These are phyloP conservation scores for Dillenia suffruticosa DNA, from an alignment of 164 flowering plant species.

Conservation along the genomic window DNA sequence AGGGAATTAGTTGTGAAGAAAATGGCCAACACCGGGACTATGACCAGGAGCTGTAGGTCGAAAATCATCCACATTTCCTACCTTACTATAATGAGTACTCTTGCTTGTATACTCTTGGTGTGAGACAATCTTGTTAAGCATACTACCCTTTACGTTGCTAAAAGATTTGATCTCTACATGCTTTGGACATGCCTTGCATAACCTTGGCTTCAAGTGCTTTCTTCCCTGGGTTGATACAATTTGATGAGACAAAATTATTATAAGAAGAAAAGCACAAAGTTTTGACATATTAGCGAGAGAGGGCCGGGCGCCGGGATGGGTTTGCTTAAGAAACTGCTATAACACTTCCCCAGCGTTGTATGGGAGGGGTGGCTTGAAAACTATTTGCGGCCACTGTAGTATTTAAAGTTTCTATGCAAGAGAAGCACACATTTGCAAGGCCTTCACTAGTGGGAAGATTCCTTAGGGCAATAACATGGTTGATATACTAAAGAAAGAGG, in stretches of 20 bases:
- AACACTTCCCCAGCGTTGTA: neutral
- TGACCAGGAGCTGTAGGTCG: constrained; percentile 36
- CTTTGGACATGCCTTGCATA: constrained; percentile 7
- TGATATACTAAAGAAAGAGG: constrained; percentile 1
- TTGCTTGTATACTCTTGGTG: neutral
- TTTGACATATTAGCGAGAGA: too few species aligned
- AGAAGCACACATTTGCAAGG: constrained; percentile 10
- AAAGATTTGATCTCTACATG: neutral
- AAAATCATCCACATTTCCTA: constrained; percentile 12
- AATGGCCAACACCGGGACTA: constrained; percentile 41
- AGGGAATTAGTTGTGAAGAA: constrained; percentile 12
- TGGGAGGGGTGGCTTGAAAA: neutral
- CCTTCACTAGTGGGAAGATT: constrained; percentile 13
- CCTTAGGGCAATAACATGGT: neutral
- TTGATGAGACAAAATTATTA: constrained; percentile 14
- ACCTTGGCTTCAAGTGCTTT: constrained; percentile 12
- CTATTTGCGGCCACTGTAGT: neutral
- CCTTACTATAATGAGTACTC: neutral
- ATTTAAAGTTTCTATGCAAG: constrained; percentile 9
- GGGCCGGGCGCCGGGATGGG: too few species aligned
- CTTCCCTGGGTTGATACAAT: constrained; percentile 22
- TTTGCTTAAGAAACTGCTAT: constrained; percentile 2
- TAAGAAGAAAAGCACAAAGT: constrained; percentile 14
- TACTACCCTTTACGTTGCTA: neutral
- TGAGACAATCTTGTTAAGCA: neutral